A percentile compares a stretch with the other conserved stretches of the same genome.
Evolutionary conservation across 139 green algal species (phyloP).

Genomic region (Trebouxia sp.): DNA sequence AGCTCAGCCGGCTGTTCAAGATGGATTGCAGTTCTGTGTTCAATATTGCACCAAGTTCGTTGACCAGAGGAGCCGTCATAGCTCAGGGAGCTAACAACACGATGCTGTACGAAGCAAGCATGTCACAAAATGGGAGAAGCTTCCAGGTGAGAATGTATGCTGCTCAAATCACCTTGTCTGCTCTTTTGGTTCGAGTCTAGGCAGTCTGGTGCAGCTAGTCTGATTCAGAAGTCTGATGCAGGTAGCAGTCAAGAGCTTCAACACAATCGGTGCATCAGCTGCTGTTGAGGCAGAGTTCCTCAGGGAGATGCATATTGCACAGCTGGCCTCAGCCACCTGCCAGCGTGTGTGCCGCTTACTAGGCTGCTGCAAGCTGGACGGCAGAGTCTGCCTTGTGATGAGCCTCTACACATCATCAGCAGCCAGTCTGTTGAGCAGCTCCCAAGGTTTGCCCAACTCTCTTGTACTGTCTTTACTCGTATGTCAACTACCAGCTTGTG

Average conservation of each 20-base stretch:
- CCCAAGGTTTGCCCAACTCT: not conserved
- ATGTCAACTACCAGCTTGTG: no score
- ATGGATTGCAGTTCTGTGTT: not conserved
- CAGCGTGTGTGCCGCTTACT: not conserved
- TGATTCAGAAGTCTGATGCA: not conserved
- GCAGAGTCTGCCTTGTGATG: not conserved
- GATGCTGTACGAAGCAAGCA: not conserved
- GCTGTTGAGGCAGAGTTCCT: not conserved
- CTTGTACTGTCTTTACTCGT: no score
- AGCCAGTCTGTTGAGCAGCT: not conserved
- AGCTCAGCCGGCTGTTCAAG: no score
- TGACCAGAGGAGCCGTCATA: not conserved
- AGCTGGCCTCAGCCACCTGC: not conserved
- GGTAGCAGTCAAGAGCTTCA: not conserved
- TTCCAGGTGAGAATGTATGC: not conserved
- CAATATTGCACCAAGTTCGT: not conserved
- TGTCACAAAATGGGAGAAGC: not conserved
- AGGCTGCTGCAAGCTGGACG: not conserved
- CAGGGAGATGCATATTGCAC: not conserved
- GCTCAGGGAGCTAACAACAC: not conserved
- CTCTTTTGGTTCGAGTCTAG: no score
- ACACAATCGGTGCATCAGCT: not conserved
- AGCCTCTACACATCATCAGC: not conserved
- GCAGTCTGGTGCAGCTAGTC: not conserved
- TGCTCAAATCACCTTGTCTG: no score